Evolutionary conservation across 2,329 filamentous ascomycete species (phyloP), one percentile per base, ranked within the genome.

Genomic region (Exophiala lecanii-corni): DNA sequence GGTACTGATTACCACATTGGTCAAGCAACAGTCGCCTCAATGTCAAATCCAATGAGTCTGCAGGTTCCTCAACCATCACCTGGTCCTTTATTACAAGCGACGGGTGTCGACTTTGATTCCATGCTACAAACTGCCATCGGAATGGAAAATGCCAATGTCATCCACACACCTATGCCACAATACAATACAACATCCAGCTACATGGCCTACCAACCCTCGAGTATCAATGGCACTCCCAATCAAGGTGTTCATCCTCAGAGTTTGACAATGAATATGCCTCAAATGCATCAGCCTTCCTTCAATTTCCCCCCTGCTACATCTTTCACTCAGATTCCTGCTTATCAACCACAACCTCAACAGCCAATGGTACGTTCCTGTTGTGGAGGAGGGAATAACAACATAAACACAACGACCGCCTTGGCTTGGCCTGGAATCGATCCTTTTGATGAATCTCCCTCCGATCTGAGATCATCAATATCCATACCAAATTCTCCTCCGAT

Each of bases 1-100:
- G 49, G 49, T 9, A 51, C 49, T 3, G 49, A 51, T 20, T 51
- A 51, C 21, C 45, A 32, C 34, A 46, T 51, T 17, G 49, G 49
- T 6, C 45, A 51, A 32, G 49, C 49, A 2, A 49, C 36, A 13
- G 45, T 51, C 16, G 45, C 49, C 9, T 51, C 49, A n/a, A 41
- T 42, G 7, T 23, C 39, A 16, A 39, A 41, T 20, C 18, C 20
- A 3, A 41, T 25, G 17, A 32, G 20, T n/a, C 12, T 39, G 6
- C 17, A 33, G 20, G 10, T 41, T 12, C 34, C 39, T 25, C 39
- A 43, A 21, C 7, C 36, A 18, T 7, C 30, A 16, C 10, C 20
- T 18, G 18, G 3, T 12, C 40, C 25, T 5, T 37, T 38, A 13
- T 25, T 37, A 26, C 43, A 39, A 17, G 19, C 25, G 17, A 10